Percentiles rank a stretch among this genome's conserved stretches.
Conservation (phyloP, 2,329 filamentous ascomycete species). For the Anisogramma anomala region DNA sequence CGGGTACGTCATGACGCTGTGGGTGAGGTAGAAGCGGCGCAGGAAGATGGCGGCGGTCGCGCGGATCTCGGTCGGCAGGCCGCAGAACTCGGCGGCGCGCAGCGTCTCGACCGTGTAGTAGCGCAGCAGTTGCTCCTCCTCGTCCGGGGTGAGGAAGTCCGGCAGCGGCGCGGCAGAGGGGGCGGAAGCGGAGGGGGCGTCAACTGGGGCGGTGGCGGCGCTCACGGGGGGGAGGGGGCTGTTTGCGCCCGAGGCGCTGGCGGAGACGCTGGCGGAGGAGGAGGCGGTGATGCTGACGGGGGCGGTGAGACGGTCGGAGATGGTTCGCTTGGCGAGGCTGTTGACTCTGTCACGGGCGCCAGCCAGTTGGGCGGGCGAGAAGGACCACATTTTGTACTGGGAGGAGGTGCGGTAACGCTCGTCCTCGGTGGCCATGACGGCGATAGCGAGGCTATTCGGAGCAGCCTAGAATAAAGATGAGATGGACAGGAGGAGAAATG, state of each 20-base stretch:
- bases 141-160: constrained; percentile 71
- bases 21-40: constrained; percentile 88
- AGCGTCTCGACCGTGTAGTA: constrained; percentile 58
- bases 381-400: constrained; percentile 89
- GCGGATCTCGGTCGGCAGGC: constrained; percentile 39
- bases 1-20: constrained; percentile 93
- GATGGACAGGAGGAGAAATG: too few relatives aligned
- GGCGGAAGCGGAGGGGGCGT: constrained; percentile 13
- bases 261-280: constrained; percentile 23
- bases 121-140: constrained; percentile 71
- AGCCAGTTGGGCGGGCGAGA: constrained; percentile 60
- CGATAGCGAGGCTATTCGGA: not conserved
- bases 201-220: constrained; percentile 18
- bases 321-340: constrained; percentile 54
- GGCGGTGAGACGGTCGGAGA: constrained; percentile 42
- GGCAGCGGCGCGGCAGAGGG: constrained; percentile 36
- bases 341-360: constrained; percentile 71
- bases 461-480: too few relatives aligned
- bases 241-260: constrained; percentile 21
- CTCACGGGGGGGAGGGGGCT: constrained; percentile 18
- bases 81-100: constrained; percentile 42
- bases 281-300: constrained; percentile 38
- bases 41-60: constrained; percentile 82
- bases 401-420: constrained; percentile 80
- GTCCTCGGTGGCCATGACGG: constrained; percentile 68